Base-by-base conservation (phyloP, 2,329 filamentous ascomycete genomes). In the Aspergillus pseudoglaucus region DNA sequence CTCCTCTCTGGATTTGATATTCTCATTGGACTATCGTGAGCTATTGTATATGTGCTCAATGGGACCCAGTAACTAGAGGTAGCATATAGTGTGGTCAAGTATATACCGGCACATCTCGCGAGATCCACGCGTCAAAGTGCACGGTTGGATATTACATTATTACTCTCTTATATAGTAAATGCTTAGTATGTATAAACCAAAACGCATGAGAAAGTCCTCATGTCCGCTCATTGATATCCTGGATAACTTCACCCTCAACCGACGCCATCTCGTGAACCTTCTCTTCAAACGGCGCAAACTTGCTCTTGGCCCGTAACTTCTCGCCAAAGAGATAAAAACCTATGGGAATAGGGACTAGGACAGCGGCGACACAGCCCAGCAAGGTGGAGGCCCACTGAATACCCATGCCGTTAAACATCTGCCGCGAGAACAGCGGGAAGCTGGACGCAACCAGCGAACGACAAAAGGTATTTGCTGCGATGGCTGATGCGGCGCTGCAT, bases 391-490 rank as follows among this genome's bases (percentile, higher is more conserved):
- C 65, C 60, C 61, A 69, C 37, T 69, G 58, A 10, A 64, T 57
- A 32, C 61, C 61, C 57, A 64, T 57, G 41, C 17, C 17, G 18
- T 78, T 50, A 53, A 78, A 78, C 77, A 80, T 79, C 53, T 79
- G 75, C 0, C 70, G 74, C 0, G 76, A 74, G 56, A 80, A 80
- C 0, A 80, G 70, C 0, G 78, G 78, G 57, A 79, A 79, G 3
- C 68, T 67, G 20, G 73, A 75, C 17, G 75, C 77, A 33, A 71
- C 73, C 18, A 78, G 60, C 7, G 71, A 75, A 15, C 76, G 68
- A 55, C 78, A 67, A 58, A 80, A 76, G 0, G 77, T 80, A 52
- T 80, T 80, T 5, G 75, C 77, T 7, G 77, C 77, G 35, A 80
- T 75, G 14, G 76, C 76, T 1, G 73, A 75, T 9, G 76, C 75